Percentiles rank a stretch among this genome's conserved stretches.
Evolutionary conservation across 495 filamentous ascomycete species (phyloP).

Genomic region (Parachaetomium inaequale): DNA sequence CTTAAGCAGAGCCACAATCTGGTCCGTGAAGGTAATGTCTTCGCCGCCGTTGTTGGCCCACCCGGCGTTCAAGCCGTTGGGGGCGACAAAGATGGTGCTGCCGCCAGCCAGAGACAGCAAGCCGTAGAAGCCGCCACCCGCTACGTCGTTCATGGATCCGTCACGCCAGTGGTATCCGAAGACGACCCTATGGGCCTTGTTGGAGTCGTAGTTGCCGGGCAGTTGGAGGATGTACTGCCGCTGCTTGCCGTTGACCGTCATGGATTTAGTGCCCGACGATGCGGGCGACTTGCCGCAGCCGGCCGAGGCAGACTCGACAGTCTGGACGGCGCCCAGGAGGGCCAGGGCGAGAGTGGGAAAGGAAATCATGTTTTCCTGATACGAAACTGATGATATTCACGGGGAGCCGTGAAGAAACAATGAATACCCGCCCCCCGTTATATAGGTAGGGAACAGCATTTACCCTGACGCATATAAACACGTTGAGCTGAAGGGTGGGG

Average conservation of each 20-base stretch:
- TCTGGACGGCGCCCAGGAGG: neutral
- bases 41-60: neutral
- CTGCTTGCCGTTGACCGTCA: constrained; percentile 24
- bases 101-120: neutral
- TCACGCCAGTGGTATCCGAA: constrained; percentile 40
- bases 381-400: too few species aligned
- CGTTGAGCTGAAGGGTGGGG: too few species aligned
- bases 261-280: constrained; percentile 29
- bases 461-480: too few species aligned
- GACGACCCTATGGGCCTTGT: constrained; percentile 39
- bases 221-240: constrained; percentile 38
- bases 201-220: constrained; percentile 40
- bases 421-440: too few species aligned
- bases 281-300: constrained; percentile 39
- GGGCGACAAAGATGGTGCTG: neutral
- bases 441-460: too few species aligned
- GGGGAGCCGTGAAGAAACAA: too few species aligned
- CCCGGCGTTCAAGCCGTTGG: neutral
- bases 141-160: constrained; percentile 31
- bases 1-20: neutral
- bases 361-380: too few species aligned
- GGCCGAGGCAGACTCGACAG: too few species aligned
- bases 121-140: constrained; percentile 32
- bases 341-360: too few species aligned
- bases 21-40: neutral